Evolutionary conservation across 116 monocot species (phyloP), one percentile per base, ranked within the genome.

Genomic region (Trichopus zeylanicus): DNA sequence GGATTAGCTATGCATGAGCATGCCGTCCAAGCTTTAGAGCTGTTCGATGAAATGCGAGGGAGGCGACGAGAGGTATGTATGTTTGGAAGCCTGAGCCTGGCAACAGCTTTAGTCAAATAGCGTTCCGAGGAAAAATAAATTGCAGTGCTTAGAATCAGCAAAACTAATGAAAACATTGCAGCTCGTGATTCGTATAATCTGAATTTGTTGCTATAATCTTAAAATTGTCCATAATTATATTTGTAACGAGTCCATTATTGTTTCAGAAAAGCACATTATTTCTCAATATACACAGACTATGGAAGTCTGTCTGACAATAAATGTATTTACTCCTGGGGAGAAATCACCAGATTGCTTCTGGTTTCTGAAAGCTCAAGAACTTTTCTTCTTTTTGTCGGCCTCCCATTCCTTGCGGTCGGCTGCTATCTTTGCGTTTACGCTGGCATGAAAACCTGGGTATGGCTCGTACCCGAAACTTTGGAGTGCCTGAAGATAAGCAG

Each of bases 371-470:
- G 4, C 42, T 73, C 65, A 84, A 31, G 59, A 59, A 38, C 46
- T 69, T 57, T 86, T 92, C 71, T 75, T 84, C 53, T 65, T 48
- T 51, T 79, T 88, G 37, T 25, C 69, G 19, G 57, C 67, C 48
- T 73, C 47, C 84, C 92, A 92, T 64, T 70, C 66, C 63, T 72
- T 76, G 53, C 69, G 74, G 32, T 73, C 62, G 19, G 67, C 69
- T 7, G 74, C 81, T 62, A 88, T 83, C 77, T 69, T 74, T 46
- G 73, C 61, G 8, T 48, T 38, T n/a, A 92, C 78, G 25, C 64
- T 55, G 18, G 66, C 71, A 47, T 71, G 62, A 46, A 92, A 92
- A 62, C 92, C 83, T 53, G 92, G 88, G 64, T 92, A 88, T 29
- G 92, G 84, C 55, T 92, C 92, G 31, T 88, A 92, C 16, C 71